Conservation (phyloP, 2,329 filamentous ascomycete species). For the Pseudopyrenochaeta lycopersici region DNA sequence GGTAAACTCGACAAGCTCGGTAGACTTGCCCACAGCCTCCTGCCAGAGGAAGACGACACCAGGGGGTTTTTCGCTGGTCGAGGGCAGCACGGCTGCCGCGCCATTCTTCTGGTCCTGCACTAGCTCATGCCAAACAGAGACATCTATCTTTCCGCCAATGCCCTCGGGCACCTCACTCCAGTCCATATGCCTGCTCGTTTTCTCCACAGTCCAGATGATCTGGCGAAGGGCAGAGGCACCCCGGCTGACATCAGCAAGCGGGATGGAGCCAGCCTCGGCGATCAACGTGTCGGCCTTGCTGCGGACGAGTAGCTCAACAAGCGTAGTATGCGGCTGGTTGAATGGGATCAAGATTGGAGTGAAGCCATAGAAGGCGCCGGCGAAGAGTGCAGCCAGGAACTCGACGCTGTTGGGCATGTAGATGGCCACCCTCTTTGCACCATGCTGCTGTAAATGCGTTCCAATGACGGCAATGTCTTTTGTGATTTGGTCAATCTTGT, state of each 20-base stretch:
- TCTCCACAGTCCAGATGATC: slow-evolving; percentile 91
- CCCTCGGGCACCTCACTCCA: slow-evolving; percentile 90
- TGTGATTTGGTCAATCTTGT: slow-evolving; percentile 74
- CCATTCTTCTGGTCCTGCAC: slow-evolving; percentile 69
- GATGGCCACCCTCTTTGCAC: slow-evolving; percentile 78
- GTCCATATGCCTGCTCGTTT: slow-evolving; percentile 90
- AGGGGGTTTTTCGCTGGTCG: slow-evolving; percentile 62
- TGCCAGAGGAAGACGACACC: slow-evolving; percentile 73
- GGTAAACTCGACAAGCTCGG: slow-evolving; percentile 81
- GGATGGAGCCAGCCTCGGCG: slow-evolving; percentile 85
- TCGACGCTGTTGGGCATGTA: slow-evolving; percentile 95
- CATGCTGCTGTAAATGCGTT: slow-evolving; percentile 74
- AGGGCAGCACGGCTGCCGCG: slow-evolving; percentile 70
- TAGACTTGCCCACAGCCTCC: slow-evolving; percentile 55
- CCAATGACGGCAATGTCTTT: slow-evolving; percentile 90
- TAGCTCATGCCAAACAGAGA: slow-evolving; percentile 93
- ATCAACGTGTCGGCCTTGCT: slow-evolving; percentile 83
- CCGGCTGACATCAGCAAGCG: slow-evolving; percentile 76
- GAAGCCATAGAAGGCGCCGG: slow-evolving; percentile 88
- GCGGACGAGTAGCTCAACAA: slow-evolving; percentile 76
- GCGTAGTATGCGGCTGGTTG: slow-evolving; percentile 72
- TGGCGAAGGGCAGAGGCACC: slow-evolving; percentile 75
- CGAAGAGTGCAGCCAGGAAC: slow-evolving; percentile 80
- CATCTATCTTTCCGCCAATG: slow-evolving; percentile 76
- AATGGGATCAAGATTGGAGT: slow-evolving; percentile 87